Percentiles rank a stretch among this genome's conserved stretches.
These are phyloP conservation scores for Sclerotinia spermophila DNA, from an alignment of 2,329 filamentous ascomycete genomes.

Conservation along the genomic window DNA sequence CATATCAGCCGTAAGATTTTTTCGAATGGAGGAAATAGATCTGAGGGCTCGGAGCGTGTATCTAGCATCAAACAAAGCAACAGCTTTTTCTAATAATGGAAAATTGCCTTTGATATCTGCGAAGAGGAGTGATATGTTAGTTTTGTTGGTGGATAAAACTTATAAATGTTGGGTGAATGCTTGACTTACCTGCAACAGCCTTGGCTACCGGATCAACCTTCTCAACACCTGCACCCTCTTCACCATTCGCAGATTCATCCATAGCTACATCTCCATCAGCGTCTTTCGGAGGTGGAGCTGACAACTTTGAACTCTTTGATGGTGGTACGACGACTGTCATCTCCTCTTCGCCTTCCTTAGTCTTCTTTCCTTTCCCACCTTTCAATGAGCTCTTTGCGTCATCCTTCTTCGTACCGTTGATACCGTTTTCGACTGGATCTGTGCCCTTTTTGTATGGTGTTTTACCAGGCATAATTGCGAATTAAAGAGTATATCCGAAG, in stretches of 20 bases:
- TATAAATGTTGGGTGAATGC: not conserved
- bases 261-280: slow-evolving; percentile 69
- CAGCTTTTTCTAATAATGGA: slow-evolving; percentile 83
- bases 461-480: slow-evolving; percentile 61
- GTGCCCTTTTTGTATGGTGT: slow-evolving; percentile 65
- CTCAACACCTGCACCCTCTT: slow-evolving; percentile 41
- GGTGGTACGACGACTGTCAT: slow-evolving; percentile 80
- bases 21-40: slow-evolving; percentile 93
- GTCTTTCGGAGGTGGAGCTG: slow-evolving; percentile 54
- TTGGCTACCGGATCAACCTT: slow-evolving; percentile 60
- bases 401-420: slow-evolving; percentile 64
- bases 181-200: slow-evolving; percentile 55
- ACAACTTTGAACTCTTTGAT: slow-evolving; percentile 60
- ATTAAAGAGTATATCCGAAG: slow-evolving; percentile 22
- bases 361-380: slow-evolving; percentile 60
- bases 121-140: slow-evolving; percentile 23
- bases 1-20: slow-evolving; percentile 79
- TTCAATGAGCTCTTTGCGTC: slow-evolving; percentile 56
- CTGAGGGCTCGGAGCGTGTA: slow-evolving; percentile 92
- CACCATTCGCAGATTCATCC: slow-evolving; percentile 48
- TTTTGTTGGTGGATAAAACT: slow-evolving; percentile 1
- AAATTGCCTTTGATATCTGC: slow-evolving; percentile 96
- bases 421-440: slow-evolving; percentile 64
- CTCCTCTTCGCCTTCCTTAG: slow-evolving; percentile 63
- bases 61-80: slow-evolving; percentile 87